Base-by-base conservation (phyloP, 768 basidiomycete genomes). In the Auricularia auricula-judae region DNA sequence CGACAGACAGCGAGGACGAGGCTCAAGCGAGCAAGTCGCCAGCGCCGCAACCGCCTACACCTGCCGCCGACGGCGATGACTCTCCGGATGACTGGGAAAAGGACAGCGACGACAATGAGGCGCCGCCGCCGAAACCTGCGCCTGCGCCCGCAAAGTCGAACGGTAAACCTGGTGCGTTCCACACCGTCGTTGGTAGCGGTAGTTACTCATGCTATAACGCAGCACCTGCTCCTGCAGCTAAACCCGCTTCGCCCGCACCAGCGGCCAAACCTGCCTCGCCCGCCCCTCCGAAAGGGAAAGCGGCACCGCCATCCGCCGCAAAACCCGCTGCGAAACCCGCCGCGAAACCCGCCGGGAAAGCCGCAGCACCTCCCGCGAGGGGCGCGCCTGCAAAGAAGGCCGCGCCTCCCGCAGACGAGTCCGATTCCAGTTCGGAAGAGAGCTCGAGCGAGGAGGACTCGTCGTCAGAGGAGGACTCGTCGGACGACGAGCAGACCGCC, bases 401-500 rank as follows among this genome's bases (percentile, higher is more conserved):
- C 64, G 63, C 71, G 63, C 36, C 56, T 5, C 56, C 71, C 3
- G 76, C 74, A 21, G 71, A 71, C 8, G 74, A 78, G 35, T 77
- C 77, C 29, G 79, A 79, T 63, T 81, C 81, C 5, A 72, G 72
- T 4, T 79, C 79, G 0, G 83, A 84, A 12, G 78, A 78, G 10
- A 79, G 78, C 65, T 83, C 76, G 1, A 29, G 29, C 29, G 29
- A 29, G 29, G 77, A 83, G 47, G 34, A 42, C n/a, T 47, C 56
- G 34, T 56, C 82, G 54, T 83, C 81, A 0, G 71, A 71, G 39
- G 71, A 71, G 36, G 64, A 64, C 5, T 71, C 70, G 18, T 82
- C 81, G 12, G 86, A 86, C 11, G 87, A 87, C 63, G 88, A 85
- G 56, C 76, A 90, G 72, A 87, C 89, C 2, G 79, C 75, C 34